phyloP scores from a whole-genome alignment of 2,329 filamentous ascomycete genomes.

The Ophiostoma sp. region DNA sequence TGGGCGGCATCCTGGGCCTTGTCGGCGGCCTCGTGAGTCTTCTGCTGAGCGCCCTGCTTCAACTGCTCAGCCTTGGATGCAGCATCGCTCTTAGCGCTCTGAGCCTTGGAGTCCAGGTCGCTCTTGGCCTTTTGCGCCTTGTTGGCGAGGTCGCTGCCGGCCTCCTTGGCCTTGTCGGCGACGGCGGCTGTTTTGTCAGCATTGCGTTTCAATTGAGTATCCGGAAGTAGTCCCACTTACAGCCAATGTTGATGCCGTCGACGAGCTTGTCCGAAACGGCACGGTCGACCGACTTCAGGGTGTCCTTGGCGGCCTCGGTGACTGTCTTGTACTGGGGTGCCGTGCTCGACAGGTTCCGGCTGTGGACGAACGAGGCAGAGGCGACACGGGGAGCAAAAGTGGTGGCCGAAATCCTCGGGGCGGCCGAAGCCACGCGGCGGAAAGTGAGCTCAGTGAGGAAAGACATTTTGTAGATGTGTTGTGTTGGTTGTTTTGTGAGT shows the following conservation, averaged over 20 bases:
- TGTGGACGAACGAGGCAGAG: not conserved
- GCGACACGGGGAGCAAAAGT: slow-evolving; percentile 31
- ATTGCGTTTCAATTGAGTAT: not conserved
- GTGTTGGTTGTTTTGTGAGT: not conserved
- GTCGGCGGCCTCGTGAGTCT: slow-evolving; percentile 46
- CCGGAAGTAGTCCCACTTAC: slow-evolving; percentile 40
- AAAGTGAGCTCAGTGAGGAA: slow-evolving; percentile 51
- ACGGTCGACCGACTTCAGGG: slow-evolving; percentile 59
- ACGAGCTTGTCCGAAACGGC: slow-evolving; percentile 62
- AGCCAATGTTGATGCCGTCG: slow-evolving; percentile 58
- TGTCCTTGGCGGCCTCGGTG: slow-evolving; percentile 53
- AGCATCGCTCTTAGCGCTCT: slow-evolving; percentile 39
- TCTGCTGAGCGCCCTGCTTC: slow-evolving; percentile 39
- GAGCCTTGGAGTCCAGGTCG: slow-evolving; percentile 46
- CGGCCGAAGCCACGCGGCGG: slow-evolving; percentile 44
- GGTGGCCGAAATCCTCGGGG: slow-evolving; percentile 42
- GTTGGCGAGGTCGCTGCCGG: slow-evolving; percentile 38
- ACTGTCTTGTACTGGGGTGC: slow-evolving; percentile 43
- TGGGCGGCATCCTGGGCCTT: slow-evolving; percentile 48
- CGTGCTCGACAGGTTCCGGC: slow-evolving; percentile 16
- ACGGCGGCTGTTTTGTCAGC: slow-evolving; percentile 38
- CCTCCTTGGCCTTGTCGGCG: slow-evolving; percentile 50
- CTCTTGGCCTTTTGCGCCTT: slow-evolving; percentile 41
- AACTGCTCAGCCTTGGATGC: slow-evolving; percentile 41
- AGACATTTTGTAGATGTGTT: slow-evolving; percentile 47